Conservation (phyloP, 1,284 basidiomycete genomes). For the Fomitopsis betulina region DNA sequence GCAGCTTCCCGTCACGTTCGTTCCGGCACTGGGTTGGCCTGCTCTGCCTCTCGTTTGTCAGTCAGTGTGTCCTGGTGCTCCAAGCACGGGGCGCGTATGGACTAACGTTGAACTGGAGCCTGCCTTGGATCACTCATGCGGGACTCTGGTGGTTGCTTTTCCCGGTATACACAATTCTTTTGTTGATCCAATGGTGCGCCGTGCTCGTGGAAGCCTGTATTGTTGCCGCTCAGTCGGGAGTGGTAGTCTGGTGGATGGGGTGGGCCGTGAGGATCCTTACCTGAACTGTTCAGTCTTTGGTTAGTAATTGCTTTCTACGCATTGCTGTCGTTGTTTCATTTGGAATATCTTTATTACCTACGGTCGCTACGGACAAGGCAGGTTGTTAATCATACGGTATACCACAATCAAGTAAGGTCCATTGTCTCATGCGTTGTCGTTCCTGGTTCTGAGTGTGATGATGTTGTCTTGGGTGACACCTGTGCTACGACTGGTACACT, state of each 20-base stretch:
- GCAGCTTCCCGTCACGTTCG: constrained; percentile 54
- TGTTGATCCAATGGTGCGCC: constrained; percentile 60
- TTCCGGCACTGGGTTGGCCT: constrained; percentile 63
- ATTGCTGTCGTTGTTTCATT: constrained; percentile 3
- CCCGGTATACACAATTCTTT: constrained; percentile 54
- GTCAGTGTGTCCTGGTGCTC: constrained; percentile 42
- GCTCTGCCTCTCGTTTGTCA: constrained; percentile 42
- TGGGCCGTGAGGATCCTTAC: constrained; percentile 54
- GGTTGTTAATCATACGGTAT: background rate
- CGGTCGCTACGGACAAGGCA: background rate
- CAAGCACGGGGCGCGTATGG: constrained; percentile 52
- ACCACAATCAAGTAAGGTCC: background rate
- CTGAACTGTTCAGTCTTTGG: constrained; percentile 20
- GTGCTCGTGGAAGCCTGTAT: constrained; percentile 50
- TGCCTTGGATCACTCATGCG: constrained; percentile 51
- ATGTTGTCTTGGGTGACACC: background rate
- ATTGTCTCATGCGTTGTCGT: background rate
- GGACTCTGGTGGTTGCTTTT: constrained; percentile 56
- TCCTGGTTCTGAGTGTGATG: background rate
- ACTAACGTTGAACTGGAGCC: constrained; percentile 42
- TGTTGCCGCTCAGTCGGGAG: constrained; percentile 49
- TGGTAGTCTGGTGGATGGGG: constrained; percentile 65
- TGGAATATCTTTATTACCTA: constrained; percentile 16
- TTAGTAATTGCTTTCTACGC: constrained; percentile 7
- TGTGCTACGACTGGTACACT: background rate